phyloP scores from a whole-genome alignment of 2,329 filamentous ascomycete species.

The Tolypocladium endophyticum region DNA sequence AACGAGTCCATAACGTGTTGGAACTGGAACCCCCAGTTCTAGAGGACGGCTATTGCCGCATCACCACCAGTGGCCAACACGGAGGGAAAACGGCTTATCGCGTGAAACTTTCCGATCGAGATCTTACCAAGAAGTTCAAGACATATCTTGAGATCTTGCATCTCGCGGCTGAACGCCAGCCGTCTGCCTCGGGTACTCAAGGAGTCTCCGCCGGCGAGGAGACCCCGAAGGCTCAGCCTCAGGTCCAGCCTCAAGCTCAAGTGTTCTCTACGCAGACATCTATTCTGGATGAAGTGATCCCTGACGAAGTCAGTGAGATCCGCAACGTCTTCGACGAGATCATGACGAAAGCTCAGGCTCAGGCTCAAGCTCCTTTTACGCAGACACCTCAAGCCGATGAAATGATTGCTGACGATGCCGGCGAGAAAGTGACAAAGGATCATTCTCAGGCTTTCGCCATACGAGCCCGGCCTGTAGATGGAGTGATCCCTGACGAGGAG shows the following conservation, averaged over 20 bases:
- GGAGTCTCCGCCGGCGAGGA: not conserved
- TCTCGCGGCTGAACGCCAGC: slow-evolving; percentile 2
- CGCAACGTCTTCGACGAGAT: too few species aligned
- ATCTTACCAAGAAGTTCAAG: slow-evolving; percentile 7
- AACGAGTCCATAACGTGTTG: slow-evolving; percentile 9
- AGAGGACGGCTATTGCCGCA: slow-evolving; percentile 10
- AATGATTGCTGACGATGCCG: too few species aligned
- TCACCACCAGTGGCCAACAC: slow-evolving; percentile 4
- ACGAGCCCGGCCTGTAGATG: too few species aligned
- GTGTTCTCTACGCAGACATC: not conserved
- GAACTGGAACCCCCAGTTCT: slow-evolving; percentile 9
- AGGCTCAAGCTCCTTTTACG: too few species aligned
- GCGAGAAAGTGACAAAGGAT: too few species aligned
- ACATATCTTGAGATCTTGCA: slow-evolving; percentile 6
- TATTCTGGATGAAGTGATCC: too few species aligned
- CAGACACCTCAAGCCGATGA: too few species aligned
- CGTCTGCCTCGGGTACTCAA: not conserved
- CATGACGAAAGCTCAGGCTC: too few species aligned
- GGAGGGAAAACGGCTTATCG: slow-evolving; percentile 2
- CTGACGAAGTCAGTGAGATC: too few species aligned
- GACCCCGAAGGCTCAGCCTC: too few species aligned
- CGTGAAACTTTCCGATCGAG: slow-evolving; percentile 8
- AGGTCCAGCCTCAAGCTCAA: not conserved
- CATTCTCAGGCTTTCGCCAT: too few species aligned
- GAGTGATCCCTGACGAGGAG: too few species aligned